These are phyloP conservation scores for Candida boidinii DNA, from an alignment of 805 yeast genomes.

Conservation along the genomic window DNA sequence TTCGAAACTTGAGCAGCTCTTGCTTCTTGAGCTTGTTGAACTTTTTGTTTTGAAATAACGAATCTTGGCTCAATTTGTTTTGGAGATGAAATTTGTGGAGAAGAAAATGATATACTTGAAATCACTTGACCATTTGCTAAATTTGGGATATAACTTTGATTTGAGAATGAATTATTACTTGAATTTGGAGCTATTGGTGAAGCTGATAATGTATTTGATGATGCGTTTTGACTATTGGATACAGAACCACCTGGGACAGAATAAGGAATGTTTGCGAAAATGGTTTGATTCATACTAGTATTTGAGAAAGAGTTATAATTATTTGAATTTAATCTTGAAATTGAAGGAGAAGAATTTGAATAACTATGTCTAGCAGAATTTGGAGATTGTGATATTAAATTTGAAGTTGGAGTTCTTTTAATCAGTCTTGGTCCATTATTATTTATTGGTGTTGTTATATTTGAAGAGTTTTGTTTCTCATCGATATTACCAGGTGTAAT, in stretches of 20 bases:
- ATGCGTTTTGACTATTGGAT: conserved; percentile 14
- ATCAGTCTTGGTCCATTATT: too few relatives aligned
- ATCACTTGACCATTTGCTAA: conserved; percentile 50
- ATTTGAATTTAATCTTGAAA: not conserved
- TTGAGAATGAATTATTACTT: too few relatives aligned
- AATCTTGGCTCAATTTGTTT: conserved; percentile 76
- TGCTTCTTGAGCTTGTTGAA: conserved; percentile 46
- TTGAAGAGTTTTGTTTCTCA: too few relatives aligned
- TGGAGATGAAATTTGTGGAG: conserved; percentile 53
- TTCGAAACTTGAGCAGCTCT: conserved; percentile 20
- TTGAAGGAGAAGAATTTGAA: too few relatives aligned
- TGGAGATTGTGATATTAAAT: too few relatives aligned
- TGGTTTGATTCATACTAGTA: too few relatives aligned
- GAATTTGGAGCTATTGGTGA: conserved; percentile 2
- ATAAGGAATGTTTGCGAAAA: conserved; percentile 62
- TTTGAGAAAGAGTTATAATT: not conserved
- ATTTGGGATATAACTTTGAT: conserved; percentile 33
- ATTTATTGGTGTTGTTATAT: too few relatives aligned
- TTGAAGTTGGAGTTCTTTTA: too few relatives aligned
- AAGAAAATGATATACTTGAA: conserved; percentile 56
- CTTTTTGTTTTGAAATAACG: conserved; percentile 71
- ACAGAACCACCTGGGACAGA: conserved; percentile 59
- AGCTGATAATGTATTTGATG: conserved; percentile 12
- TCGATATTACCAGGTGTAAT: too few relatives aligned
- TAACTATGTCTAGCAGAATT: too few relatives aligned